A percentile compares a stretch with the other conserved stretches of the same genome.
phyloP scores from a whole-genome alignment of 805 yeast genomes.

The Zygoascus ofunaensis region DNA sequence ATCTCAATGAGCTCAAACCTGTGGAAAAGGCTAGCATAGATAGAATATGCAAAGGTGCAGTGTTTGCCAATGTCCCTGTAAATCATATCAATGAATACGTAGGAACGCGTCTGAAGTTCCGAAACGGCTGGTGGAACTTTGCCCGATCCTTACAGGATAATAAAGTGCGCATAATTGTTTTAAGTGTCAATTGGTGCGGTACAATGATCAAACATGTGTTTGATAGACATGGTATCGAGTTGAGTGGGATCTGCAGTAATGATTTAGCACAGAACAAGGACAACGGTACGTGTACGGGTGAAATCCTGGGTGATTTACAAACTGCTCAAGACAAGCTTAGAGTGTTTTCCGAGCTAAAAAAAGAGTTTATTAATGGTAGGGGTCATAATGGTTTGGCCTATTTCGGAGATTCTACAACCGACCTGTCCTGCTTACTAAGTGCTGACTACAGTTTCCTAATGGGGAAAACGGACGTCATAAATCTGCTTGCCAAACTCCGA shows the following conservation, averaged over 20 bases:
- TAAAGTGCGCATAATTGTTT: constrained; percentile 33
- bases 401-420: constrained; percentile 58
- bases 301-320: constrained; percentile 28
- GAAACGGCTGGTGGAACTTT: constrained; percentile 35
- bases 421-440: constrained; percentile 31
- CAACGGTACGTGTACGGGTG: constrained; percentile 24
- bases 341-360: constrained; percentile 17
- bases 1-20: constrained; percentile 36
- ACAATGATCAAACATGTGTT: constrained; percentile 34
- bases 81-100: constrained; percentile 32
- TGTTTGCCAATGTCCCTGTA: constrained; percentile 37
- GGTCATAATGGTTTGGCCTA: constrained; percentile 30
- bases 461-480: neutral
- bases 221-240: constrained; percentile 18
- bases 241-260: constrained; percentile 37
- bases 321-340: constrained; percentile 48
- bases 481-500: neutral
- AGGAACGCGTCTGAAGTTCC: constrained; percentile 27
- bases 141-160: constrained; percentile 17
- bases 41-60: constrained; percentile 31
- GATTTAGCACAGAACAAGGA: constrained; percentile 37
- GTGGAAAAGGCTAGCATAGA: constrained; percentile 44
- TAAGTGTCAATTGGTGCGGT: constrained; percentile 59
- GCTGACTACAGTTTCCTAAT: neutral
- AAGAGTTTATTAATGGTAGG: constrained; percentile 11